Conservation (phyloP, 352 stramenopile genomes). For the Globisporangium parvum region DNA sequence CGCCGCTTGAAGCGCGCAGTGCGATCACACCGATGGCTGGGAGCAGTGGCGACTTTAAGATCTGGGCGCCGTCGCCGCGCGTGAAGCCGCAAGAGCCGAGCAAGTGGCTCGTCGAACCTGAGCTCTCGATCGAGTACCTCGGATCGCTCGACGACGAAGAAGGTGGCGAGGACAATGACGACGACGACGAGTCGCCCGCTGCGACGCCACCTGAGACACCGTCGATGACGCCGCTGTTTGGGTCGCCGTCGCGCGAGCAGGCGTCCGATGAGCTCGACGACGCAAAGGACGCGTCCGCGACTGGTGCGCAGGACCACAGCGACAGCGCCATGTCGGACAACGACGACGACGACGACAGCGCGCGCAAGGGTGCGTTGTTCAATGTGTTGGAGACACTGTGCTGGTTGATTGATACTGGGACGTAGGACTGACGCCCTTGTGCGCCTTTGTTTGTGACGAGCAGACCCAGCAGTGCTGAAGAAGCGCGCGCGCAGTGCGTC, state of each 20-base stretch:
- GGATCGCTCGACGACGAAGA: constrained; percentile 74
- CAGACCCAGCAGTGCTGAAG: constrained; percentile 36
- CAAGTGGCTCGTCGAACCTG: constrained; percentile 80
- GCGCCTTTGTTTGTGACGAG: not conserved
- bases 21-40: constrained; percentile 32
- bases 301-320: constrained; percentile 28
- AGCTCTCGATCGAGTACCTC: constrained; percentile 74
- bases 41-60: constrained; percentile 44
- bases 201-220: constrained; percentile 64
- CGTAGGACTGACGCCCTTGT: not conserved
- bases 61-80: constrained; percentile 79
- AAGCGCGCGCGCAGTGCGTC: constrained; percentile 34
- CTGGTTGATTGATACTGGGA: not conserved
- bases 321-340: constrained; percentile 32
- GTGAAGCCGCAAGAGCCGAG: constrained; percentile 61
- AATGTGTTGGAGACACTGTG: no score
- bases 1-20: constrained; percentile 38
- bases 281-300: constrained; percentile 25
- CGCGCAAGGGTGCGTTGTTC: constrained; percentile 14
- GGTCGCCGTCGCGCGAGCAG: constrained; percentile 46
- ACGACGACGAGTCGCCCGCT: constrained; percentile 65
- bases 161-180: constrained; percentile 46
- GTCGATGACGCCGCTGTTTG: constrained; percentile 61
- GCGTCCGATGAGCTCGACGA: constrained; percentile 30
- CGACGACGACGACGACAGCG: constrained; percentile 33